phyloP scores from a whole-genome alignment of 2,329 filamentous ascomycete genomes.

The Ophiostoma populinum region DNA sequence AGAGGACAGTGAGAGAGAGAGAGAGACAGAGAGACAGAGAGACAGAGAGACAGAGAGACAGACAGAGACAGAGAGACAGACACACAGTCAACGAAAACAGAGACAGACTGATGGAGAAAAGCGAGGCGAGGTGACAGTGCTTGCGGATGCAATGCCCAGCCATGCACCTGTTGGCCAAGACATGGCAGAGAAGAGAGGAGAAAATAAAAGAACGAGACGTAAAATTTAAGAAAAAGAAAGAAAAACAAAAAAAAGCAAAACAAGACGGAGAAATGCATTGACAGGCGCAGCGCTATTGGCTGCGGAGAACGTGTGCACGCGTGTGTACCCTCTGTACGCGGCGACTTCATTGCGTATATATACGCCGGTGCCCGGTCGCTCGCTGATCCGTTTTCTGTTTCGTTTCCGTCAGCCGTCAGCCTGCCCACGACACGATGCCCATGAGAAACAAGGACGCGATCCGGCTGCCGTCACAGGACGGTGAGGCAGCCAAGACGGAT shows the following conservation, averaged over 20 bases:
- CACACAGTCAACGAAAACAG: background rate
- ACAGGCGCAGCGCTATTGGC: too few relatives aligned
- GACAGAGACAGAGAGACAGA: background rate
- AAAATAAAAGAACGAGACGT: background rate
- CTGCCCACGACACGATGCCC: conserved; percentile 4
- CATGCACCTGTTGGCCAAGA: too few relatives aligned
- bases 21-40: background rate
- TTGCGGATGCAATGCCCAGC: too few relatives aligned
- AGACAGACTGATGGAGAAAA: background rate
- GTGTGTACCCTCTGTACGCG: too few relatives aligned
- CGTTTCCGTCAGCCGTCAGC: too few relatives aligned
- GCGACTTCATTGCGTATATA: too few relatives aligned
- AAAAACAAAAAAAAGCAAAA: background rate
- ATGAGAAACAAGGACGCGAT: conserved; percentile 1
- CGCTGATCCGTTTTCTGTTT: too few relatives aligned
- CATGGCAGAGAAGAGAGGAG: too few relatives aligned
- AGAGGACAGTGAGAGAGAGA: background rate
- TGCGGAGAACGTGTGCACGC: too few relatives aligned
- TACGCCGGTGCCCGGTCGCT: too few relatives aligned
- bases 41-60: background rate
- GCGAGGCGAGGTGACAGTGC: background rate
- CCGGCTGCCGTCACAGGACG: conserved; percentile 5
- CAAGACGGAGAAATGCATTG: too few relatives aligned
- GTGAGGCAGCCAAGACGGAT: too few relatives aligned
- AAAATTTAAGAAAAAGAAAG: background rate